Evolutionary conservation across 768 basidiomycete species (phyloP).

Genomic region (Hydnomerulius pinastri): DNA sequence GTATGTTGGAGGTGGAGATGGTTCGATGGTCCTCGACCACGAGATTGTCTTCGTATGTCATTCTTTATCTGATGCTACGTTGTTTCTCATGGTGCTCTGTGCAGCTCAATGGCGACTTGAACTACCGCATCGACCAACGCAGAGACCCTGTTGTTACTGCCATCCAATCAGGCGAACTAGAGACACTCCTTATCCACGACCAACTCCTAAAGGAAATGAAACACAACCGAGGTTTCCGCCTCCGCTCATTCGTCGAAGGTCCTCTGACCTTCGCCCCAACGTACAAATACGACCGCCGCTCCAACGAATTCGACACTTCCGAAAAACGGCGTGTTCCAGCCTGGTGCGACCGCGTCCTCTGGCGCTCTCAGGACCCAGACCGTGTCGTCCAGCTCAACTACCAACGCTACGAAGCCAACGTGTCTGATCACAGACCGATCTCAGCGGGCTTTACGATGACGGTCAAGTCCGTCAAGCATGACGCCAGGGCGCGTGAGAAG

Average conservation of each 20-base stretch:
- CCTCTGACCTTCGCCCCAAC: constrained; percentile 85
- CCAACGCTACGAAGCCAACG: constrained; percentile 78
- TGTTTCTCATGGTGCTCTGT: not conserved
- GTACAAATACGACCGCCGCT: constrained; percentile 89
- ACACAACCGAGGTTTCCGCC: constrained; percentile 82
- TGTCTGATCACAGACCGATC: constrained; percentile 90
- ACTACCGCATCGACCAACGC: constrained; percentile 95
- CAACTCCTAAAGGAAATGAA: constrained; percentile 90
- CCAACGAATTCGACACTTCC: constrained; percentile 81
- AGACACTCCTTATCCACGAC: constrained; percentile 71
- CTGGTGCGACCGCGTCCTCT: constrained; percentile 96
- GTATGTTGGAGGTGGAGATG: constrained; percentile 90
- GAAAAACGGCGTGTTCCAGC: constrained; percentile 90
- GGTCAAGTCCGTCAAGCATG: constrained; percentile 69
- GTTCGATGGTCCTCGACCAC: constrained; percentile 91
- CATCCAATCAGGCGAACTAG: constrained; percentile 66
- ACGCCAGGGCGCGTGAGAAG: constrained; percentile 58
- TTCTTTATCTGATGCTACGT: not conserved
- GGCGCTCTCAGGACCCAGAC: constrained; percentile 56
- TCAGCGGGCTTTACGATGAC: constrained; percentile 75
- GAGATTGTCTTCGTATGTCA: constrained; percentile 80
- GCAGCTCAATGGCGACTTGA: constrained; percentile 90
- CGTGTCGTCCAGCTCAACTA: constrained; percentile 74
- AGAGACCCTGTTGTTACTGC: constrained; percentile 78
- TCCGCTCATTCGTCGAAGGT: constrained; percentile 82